Evolutionary conservation across 2,329 filamentous ascomycete species (phyloP).

Genomic region (Aspergillus phoenicis): DNA sequence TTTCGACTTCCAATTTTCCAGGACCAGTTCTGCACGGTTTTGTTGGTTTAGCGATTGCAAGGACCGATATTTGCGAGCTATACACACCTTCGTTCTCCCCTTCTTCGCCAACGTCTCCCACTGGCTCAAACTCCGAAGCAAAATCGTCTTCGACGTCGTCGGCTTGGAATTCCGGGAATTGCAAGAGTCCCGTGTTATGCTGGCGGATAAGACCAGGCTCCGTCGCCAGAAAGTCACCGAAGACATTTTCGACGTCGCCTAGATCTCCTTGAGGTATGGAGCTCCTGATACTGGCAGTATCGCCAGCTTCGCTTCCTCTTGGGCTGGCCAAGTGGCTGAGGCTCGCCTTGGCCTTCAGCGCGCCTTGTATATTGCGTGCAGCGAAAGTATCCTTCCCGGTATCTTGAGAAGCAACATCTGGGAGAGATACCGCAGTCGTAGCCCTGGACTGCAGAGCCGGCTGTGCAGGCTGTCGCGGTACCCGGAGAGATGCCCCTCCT

Average conservation of each 20-base stretch:
- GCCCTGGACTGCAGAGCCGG: conserved; percentile 61
- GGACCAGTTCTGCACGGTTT: conserved; percentile 45
- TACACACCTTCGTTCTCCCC: conserved; percentile 59
- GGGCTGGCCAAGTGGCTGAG: conserved; percentile 48
- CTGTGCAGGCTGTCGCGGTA: conserved; percentile 37
- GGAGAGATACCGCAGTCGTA: conserved; percentile 80
- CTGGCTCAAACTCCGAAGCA: conserved; percentile 71
- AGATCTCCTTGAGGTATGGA: conserved; percentile 57
- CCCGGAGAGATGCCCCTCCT: conserved; percentile 35
- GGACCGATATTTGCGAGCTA: neutral
- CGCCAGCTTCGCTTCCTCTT: conserved; percentile 54
- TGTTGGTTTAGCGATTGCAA: conserved; percentile 15
- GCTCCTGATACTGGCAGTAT: conserved; percentile 55
- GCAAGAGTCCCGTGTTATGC: conserved; percentile 36
- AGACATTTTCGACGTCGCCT: conserved; percentile 78
- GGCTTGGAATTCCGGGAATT: conserved; percentile 38
- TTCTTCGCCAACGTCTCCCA: conserved; percentile 62
- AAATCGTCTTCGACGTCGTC: conserved; percentile 68
- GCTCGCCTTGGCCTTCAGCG: conserved; percentile 38
- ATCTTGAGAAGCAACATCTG: conserved; percentile 77
- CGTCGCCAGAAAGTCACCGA: conserved; percentile 67
- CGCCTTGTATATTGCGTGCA: conserved; percentile 33
- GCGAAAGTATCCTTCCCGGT: conserved; percentile 66
- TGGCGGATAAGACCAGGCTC: conserved; percentile 42
- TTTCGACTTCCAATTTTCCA: conserved; percentile 84